Conservation (phyloP, 2,329 filamentous ascomycete genomes). For the Fusarium equiseti region DNA sequence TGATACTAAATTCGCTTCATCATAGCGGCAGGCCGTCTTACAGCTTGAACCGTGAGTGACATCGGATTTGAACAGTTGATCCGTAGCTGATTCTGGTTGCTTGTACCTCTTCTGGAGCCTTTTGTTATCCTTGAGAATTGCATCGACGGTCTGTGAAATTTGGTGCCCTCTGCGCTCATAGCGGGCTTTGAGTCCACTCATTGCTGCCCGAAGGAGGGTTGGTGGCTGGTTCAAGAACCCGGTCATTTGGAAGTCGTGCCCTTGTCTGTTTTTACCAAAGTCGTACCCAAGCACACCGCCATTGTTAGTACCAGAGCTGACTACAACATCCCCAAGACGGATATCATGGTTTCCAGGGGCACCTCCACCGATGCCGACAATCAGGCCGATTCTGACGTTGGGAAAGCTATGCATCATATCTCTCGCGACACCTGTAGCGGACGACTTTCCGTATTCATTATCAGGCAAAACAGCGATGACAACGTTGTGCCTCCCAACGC, state of each 20-base stretch:
- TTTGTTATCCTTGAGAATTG: background rate
- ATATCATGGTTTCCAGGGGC: conserved; percentile 3
- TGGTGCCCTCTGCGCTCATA: background rate
- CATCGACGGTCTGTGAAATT: background rate
- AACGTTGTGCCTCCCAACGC: background rate
- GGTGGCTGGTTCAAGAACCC: conserved; percentile 28
- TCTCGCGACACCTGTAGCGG: background rate
- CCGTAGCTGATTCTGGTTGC: accelerated
- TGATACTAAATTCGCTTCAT: accelerated
- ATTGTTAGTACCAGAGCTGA: background rate
- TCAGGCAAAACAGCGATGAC: background rate
- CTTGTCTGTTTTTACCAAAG: conserved; percentile 38
- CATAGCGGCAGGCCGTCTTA: accelerated
- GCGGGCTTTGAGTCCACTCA: conserved; percentile 6
- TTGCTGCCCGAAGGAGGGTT: conserved; percentile 3
- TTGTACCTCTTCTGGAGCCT: too few relatives aligned
- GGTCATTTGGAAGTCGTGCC: conserved; percentile 16
- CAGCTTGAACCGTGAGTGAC: accelerated
- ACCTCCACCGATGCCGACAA: conserved; percentile 25
- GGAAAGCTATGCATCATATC: conserved; percentile 17
- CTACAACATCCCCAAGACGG: conserved; percentile 25
- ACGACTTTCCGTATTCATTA: background rate
- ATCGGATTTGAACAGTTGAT: too few relatives aligned
- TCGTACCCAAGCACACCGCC: conserved; percentile 29
- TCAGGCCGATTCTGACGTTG: background rate